phyloP scores from a whole-genome alignment of 495 filamentous ascomycete species.

The Talaromyces adpressus region DNA sequence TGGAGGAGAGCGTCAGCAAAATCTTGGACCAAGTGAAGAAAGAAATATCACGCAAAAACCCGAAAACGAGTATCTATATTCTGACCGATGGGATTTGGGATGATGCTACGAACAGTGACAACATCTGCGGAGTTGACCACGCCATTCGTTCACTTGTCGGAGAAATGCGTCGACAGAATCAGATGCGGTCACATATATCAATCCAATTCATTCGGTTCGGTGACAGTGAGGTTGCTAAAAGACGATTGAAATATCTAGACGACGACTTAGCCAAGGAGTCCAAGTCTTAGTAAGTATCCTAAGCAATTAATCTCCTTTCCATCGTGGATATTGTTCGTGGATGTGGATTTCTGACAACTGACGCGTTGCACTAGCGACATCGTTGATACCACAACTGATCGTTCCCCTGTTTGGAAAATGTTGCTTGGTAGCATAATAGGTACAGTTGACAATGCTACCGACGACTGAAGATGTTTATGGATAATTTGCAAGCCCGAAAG shows the following conservation, averaged over 20 bases:
- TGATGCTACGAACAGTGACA: neutral
- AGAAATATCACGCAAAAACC: neutral
- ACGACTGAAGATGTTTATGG: neutral
- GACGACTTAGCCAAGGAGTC: neutral
- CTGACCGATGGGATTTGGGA: neutral
- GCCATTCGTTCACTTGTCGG: neutral
- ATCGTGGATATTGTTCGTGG: neutral
- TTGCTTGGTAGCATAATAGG: neutral
- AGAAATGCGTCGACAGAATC: neutral
- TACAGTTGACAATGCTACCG: neutral
- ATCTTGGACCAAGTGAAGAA: neutral
- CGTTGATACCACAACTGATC: neutral
- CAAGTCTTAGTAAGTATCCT: neutral
- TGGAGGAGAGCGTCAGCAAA: neutral
- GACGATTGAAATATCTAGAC: neutral
- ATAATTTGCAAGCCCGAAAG: neutral
- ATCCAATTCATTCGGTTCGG: neutral
- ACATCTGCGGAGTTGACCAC: neutral
- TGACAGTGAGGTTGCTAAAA: neutral
- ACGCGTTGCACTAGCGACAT: neutral
- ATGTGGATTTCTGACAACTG: neutral
- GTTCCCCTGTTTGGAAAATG: neutral
- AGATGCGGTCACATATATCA: neutral
- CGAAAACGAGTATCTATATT: neutral
- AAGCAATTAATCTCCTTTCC: neutral